Evolutionary conservation across 495 filamentous ascomycete species (phyloP).

Genomic region (Entonaema liquescens): DNA sequence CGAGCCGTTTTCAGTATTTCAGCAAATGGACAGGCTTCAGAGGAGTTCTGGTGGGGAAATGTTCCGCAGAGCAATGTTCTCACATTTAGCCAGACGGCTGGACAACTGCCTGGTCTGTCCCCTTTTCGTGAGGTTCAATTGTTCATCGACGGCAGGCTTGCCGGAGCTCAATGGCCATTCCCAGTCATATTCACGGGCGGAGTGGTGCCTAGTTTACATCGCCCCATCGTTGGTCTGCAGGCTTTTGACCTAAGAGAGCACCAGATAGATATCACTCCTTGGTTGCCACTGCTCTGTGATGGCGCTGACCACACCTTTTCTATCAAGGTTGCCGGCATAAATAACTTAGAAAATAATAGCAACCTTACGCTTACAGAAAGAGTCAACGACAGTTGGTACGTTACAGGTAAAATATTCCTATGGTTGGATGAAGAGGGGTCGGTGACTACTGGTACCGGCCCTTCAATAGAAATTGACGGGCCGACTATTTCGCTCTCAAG

Average conservation of each 20-base stretch:
- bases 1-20: constrained; percentile 81
- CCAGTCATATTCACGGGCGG: constrained; percentile 89
- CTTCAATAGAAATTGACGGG: constrained; percentile 11
- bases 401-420: constrained; percentile 83
- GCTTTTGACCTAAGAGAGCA: constrained; percentile 83
- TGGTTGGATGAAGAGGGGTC: constrained; percentile 65
- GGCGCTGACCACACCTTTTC: constrained; percentile 72
- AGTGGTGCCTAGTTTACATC: constrained; percentile 79
- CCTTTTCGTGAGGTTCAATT: constrained; percentile 87
- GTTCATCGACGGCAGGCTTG: constrained; percentile 76
- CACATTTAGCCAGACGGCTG: constrained; percentile 65
- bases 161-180: constrained; percentile 85
- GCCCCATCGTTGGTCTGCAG: constrained; percentile 84
- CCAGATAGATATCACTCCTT: constrained; percentile 86
- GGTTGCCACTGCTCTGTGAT: constrained; percentile 72
- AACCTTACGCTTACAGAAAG: constrained; percentile 60
- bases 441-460: constrained; percentile 61
- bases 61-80: constrained; percentile 67
- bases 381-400: constrained; percentile 76
- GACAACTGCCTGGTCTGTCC: constrained; percentile 70
- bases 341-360: constrained; percentile 53
- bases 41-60: constrained; percentile 93
- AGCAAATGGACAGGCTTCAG: constrained; percentile 76
- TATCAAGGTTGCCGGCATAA: constrained; percentile 71
- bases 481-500: constrained; percentile 51